Conservation (phyloP, 768 basidiomycete species). For the Mycena capillaripes region DNA sequence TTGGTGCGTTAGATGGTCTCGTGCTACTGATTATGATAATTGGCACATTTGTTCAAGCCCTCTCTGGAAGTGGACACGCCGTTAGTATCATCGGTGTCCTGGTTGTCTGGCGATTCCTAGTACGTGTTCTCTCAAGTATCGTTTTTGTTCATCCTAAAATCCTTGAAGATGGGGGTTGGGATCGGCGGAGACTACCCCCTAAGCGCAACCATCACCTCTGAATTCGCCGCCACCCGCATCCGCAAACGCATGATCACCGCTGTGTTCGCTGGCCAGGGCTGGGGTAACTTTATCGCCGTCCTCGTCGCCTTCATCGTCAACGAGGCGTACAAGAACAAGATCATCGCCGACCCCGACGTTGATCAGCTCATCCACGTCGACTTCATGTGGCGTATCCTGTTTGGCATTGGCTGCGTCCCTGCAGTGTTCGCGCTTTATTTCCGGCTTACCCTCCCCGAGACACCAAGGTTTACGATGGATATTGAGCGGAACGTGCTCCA, state of each 20-base stretch:
- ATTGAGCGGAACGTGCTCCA: conserved; percentile 47
- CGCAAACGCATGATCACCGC: conserved; percentile 92
- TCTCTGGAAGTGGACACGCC: conserved; percentile 76
- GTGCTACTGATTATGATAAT: conserved; percentile 88
- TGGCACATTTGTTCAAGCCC: conserved; percentile 83
- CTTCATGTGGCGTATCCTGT: conserved; percentile 77
- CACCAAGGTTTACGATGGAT: conserved; percentile 93
- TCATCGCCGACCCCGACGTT: conserved; percentile 41
- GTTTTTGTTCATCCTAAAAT: background rate
- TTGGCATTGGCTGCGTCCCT: conserved; percentile 89
- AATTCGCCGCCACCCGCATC: conserved; percentile 83
- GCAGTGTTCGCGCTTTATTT: conserved; percentile 88
- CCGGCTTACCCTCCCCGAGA: conserved; percentile 93
- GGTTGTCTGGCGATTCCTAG: conserved; percentile 87
- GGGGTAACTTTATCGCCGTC: conserved; percentile 78
- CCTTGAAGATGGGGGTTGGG: conserved; percentile 76
- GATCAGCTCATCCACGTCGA: conserved; percentile 68
- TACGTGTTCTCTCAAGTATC: conserved; percentile 39
- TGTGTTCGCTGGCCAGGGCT: conserved; percentile 89
- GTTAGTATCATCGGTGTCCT: conserved; percentile 82
- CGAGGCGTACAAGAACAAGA: no score
- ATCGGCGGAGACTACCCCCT: conserved; percentile 94
- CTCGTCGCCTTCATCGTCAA: no score
- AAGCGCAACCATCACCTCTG: conserved; percentile 88
- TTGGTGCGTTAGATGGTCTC: conserved; percentile 81